Conservation (phyloP, 495 filamentous ascomycete species). For the Neurospora sp. region DNA sequence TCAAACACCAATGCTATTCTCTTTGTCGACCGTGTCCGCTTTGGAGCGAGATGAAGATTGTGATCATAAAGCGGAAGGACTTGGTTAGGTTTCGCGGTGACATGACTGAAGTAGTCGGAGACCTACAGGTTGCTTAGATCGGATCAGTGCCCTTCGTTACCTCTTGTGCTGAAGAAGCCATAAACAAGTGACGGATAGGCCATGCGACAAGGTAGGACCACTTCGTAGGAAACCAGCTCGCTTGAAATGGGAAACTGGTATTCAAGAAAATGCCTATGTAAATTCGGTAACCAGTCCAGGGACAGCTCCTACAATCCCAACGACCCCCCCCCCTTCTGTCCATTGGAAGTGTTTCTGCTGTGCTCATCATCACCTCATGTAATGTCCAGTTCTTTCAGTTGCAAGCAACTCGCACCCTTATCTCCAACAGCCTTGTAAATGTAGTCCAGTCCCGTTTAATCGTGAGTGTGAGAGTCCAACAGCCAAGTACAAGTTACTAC, state of each 20-base stretch:
- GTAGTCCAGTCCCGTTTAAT: background rate
- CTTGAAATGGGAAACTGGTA: too few relatives aligned
- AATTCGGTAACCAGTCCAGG: too few relatives aligned
- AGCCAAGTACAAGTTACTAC: too few relatives aligned
- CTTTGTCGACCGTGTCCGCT: background rate
- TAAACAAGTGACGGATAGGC: too few relatives aligned
- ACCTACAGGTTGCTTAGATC: too few relatives aligned
- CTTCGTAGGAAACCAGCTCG: too few relatives aligned
- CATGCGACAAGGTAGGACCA: too few relatives aligned
- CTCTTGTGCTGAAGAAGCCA: too few relatives aligned
- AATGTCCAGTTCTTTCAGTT: background rate
- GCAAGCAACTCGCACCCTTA: background rate
- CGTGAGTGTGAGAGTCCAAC: too few relatives aligned
- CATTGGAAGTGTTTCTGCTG: background rate
- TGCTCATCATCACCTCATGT: background rate
- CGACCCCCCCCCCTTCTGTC: background rate
- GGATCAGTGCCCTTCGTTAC: too few relatives aligned
- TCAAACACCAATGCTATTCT: background rate
- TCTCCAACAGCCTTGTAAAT: background rate
- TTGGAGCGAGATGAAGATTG: background rate
- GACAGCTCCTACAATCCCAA: background rate
- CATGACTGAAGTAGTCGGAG: background rate
- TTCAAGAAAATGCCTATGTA: too few relatives aligned
- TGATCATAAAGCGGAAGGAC: background rate
- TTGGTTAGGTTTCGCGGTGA: background rate